Percentiles rank a stretch among this genome's conserved stretches.
Conservation (phyloP, 306 rosid genomes). For the Pterocarpus macrocarpus region DNA sequence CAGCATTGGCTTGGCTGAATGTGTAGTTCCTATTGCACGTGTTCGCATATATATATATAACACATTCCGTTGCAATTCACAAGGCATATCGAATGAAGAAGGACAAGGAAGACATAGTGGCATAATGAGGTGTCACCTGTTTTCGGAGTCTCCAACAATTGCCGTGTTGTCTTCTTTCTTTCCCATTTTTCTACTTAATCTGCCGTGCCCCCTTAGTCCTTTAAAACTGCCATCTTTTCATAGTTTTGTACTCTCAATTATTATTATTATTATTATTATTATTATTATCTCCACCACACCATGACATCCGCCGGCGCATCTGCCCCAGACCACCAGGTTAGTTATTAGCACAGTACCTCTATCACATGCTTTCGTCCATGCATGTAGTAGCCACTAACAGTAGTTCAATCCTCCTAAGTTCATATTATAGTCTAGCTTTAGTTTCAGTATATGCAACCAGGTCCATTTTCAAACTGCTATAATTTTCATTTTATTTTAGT, state of each 20-base stretch:
- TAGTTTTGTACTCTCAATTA: slow-evolving; percentile 17
- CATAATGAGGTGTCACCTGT: neutral
- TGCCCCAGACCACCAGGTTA: slow-evolving; percentile 37
- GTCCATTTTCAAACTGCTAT: no score
- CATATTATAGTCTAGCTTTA: no score
- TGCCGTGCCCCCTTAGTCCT: slow-evolving; percentile 44
- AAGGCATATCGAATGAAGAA: neutral
- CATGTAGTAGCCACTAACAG: neutral
- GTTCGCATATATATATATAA: neutral
- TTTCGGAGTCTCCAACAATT: slow-evolving; percentile 60
- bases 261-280: neutral
- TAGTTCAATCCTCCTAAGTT: slow-evolving; percentile 5
- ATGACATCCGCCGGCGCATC: slow-evolving; percentile 36
- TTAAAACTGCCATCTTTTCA: slow-evolving; percentile 15
- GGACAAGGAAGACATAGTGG: slow-evolving; percentile 1
- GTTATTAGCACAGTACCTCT: slow-evolving; percentile 8
- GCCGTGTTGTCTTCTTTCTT: slow-evolving; percentile 23
- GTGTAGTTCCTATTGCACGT: neutral
- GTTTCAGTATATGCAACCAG: no score
- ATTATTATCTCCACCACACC: slow-evolving; percentile 18
- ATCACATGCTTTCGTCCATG: slow-evolving; percentile 7
- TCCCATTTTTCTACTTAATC: slow-evolving; percentile 1
- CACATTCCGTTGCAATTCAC: neutral
- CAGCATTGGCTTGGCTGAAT: neutral
- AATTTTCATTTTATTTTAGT: no score